A percentile compares a stretch with the other conserved stretches of the same genome.
Evolutionary conservation across 2,329 filamentous ascomycete species (phyloP).

Genomic region (Diplodia intermedia): DNA sequence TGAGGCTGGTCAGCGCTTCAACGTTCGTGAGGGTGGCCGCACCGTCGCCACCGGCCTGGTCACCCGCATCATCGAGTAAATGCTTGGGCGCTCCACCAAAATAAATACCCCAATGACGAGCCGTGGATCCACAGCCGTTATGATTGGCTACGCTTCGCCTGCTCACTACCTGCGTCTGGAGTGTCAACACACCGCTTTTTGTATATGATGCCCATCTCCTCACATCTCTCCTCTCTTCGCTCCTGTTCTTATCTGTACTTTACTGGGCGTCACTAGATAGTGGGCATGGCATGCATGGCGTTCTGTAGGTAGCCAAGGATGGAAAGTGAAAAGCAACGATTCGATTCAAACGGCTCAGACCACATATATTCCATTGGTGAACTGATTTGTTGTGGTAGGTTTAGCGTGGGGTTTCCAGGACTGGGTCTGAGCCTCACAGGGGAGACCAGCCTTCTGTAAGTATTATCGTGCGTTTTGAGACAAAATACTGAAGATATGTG

Average conservation of each 20-base stretch:
- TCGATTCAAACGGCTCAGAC: not conserved
- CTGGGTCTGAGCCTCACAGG: too few species aligned
- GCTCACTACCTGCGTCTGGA: slow-evolving; percentile 15
- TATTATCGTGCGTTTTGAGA: too few species aligned
- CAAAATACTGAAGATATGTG: too few species aligned
- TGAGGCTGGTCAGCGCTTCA: slow-evolving; percentile 94
- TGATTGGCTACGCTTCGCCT: slow-evolving; percentile 19
- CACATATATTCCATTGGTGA: not conserved
- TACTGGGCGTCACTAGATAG: slow-evolving; percentile 31
- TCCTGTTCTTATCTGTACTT: slow-evolving; percentile 30
- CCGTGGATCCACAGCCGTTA: slow-evolving; percentile 4
- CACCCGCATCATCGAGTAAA: slow-evolving; percentile 47
- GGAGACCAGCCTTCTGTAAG: too few species aligned
- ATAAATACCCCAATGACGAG: slow-evolving; percentile 22
- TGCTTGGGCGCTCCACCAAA: not conserved
- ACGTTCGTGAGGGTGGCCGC: slow-evolving; percentile 94
- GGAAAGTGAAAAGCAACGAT: slow-evolving; percentile 19
- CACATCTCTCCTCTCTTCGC: slow-evolving; percentile 27
- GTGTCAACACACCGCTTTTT: slow-evolving; percentile 21
- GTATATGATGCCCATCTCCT: slow-evolving; percentile 8
- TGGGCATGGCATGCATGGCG: slow-evolving; percentile 31
- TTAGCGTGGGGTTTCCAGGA: not conserved
- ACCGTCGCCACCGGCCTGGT: slow-evolving; percentile 51
- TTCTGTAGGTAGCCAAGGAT: slow-evolving; percentile 28
- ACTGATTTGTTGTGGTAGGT: not conserved